phyloP scores from a whole-genome alignment of 1,139 yeast species.

The Yamadazyma membranifaciens region DNA sequence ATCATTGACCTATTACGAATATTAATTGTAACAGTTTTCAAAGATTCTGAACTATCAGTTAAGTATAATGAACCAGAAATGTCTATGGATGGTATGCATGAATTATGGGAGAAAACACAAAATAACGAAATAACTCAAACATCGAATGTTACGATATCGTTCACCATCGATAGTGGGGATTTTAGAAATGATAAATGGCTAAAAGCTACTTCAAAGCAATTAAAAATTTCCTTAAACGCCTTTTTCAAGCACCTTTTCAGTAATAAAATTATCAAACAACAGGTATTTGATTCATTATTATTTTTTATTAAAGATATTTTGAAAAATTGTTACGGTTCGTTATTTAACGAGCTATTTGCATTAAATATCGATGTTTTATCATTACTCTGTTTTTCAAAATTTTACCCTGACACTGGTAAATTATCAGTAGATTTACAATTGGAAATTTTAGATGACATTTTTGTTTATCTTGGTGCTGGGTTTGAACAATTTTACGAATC shows the following conservation, averaged over 20 bases:
- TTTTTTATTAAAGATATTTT: conserved; percentile 23
- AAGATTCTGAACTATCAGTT: conserved; percentile 16
- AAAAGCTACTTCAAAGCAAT: conserved; percentile 59
- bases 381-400: conserved; percentile 13
- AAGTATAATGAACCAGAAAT: not conserved
- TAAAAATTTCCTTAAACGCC: conserved; percentile 44
- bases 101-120: conserved; percentile 17
- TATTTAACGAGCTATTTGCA: conserved; percentile 32
- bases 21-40: conserved; percentile 27
- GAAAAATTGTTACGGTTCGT: conserved; percentile 29
- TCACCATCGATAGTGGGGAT: conserved; percentile 1
- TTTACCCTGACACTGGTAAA: conserved; percentile 16
- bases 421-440: conserved; percentile 12
- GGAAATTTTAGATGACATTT: conserved; percentile 8
- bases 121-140: not conserved
- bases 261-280: conserved; percentile 20
- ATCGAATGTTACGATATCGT: not conserved
- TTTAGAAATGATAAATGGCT: conserved; percentile 60
- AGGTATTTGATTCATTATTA: conserved; percentile 22
- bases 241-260: conserved; percentile 27
- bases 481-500: conserved; percentile 3
- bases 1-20: conserved; percentile 22
- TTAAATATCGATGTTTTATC: conserved; percentile 31
- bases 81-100: conserved; percentile 18
- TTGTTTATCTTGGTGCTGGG: conserved; percentile 3